Base-by-base conservation (phyloP, 2,329 filamentous ascomycete species). In the Colletotrichum gloeosporioides region DNA sequence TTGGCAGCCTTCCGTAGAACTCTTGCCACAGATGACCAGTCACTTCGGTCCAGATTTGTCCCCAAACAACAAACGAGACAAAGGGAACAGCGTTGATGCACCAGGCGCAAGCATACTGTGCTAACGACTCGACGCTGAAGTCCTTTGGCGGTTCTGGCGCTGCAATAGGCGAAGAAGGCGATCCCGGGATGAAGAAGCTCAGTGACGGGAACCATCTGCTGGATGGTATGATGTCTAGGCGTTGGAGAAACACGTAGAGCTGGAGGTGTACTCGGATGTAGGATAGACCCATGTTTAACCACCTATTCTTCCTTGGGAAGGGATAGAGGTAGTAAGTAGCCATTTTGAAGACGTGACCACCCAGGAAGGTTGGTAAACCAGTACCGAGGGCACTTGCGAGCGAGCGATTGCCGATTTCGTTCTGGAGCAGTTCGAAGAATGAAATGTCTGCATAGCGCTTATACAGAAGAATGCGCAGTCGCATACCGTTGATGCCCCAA, bases 391-490 rank as follows among this genome's bases (percentile, higher is more conserved):
- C 79, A 5, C 82, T 81, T 8, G 79, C 34, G 18, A 82, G n/a
- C 4, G 86, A 83, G 53, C 84, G 84, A 18, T 79, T 82, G 29
- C 75, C 79, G 25, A 79, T 73, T 71, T 88, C 85, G 16, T 82
- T 79, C 18, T 79, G 78, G 32, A 85, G 81, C 65, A 91, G 81
- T 7, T 87, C 83, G 79, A 87, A 84, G 71, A 91, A 91, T 1
- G 89, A 87, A 4, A 89, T 84, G 18, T 86, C 81, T 1, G 88
- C 87, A 63, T 89, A 90, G 36, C 84, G 83, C 75, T 86, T 87
- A 80, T 91, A 92, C 3, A 92, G 85, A 75, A 92, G 78, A n/a
- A 92, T 88, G 10, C 91, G 87, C 75, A 91, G 88, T 32, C 90
- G 85, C 76, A 91, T 80, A 6, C 89, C 89, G 34, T 88, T 86